Evolutionary conservation across 352 stramenopile genomes (phyloP), one percentile per base, ranked within the genome.

Genomic region (Pythium insidiosum): DNA sequence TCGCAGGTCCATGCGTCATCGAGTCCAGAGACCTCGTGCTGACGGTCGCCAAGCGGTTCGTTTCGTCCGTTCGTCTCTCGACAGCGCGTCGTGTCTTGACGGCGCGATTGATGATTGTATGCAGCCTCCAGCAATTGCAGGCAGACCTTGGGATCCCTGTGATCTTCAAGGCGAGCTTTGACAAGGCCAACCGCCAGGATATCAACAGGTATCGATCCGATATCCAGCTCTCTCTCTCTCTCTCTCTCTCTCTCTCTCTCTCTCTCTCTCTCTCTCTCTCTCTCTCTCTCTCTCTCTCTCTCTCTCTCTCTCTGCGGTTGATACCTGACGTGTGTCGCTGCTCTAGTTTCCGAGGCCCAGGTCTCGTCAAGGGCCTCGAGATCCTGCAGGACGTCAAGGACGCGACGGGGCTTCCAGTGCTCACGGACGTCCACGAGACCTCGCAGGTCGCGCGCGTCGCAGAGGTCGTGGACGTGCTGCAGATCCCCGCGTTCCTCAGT

Each of bases 121-220:
- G n/a, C 33, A 92, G 77, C 1, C 66, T 93, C 23, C 62, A 57
- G 11, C 33, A 47, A 11, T 53, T 93, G 23, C 67, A 80, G 38
- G 53, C 66, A 29, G 43, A 73, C 15, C 53, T 90, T 24, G 35
- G 75, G 28, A 88, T 93, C 44, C 78, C 78, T 6, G 71, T 91
- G 22, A 59, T 95, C 45, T 95, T 94, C 63, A 95, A 95, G 47
- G 80, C 78, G 0, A 94, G 81, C 46, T 95, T 91, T 43, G 84
- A 94, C 66, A 95, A 95, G 41, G 82, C 84, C 22, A 94, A 95
- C 44, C 77, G 84, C 10, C 81, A 93, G 54, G 71, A 90, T 34
- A 54, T 91, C 25, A 63, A 56, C 25, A 77, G 69, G 60, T 72
- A 51, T n/a, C n/a, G n/a, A n/a, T n/a, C n/a, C n/a, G n/a, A n/a